These are phyloP conservation scores for Laburnicola sp. DNA, from an alignment of 2,329 filamentous ascomycete species.

Conservation along the genomic window DNA sequence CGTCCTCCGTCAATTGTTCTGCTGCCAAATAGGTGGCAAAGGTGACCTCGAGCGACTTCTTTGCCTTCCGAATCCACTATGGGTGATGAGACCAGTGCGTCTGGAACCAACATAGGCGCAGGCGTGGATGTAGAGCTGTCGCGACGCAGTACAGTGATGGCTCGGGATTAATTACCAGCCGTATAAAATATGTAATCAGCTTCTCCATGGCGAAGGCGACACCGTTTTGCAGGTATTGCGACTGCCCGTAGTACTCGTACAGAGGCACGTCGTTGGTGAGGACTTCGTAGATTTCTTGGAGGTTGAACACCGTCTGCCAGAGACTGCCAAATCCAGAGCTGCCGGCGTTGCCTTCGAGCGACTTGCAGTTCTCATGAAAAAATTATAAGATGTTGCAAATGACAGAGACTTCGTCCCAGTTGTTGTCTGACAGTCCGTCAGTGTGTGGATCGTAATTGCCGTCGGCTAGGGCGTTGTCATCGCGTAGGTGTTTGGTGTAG, in stretches of 20 bases:
- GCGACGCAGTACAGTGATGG: constrained; percentile 8
- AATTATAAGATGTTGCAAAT: too few species aligned
- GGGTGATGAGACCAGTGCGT: constrained; percentile 3
- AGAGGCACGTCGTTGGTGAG: not conserved
- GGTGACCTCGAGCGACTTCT: constrained; percentile 1
- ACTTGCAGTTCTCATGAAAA: too few species aligned
- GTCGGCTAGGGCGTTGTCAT: too few species aligned
- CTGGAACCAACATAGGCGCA: constrained; percentile 12
- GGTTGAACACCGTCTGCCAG: constrained; percentile 13
- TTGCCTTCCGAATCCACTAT: constrained; percentile 2
- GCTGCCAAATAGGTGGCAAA: constrained; percentile 6
- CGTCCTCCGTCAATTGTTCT: not conserved
- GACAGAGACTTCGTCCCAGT: too few species aligned
- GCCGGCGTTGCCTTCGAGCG: constrained; percentile 11
- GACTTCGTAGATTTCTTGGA: constrained; percentile 5
- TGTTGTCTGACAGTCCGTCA: too few species aligned
- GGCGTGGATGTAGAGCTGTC: constrained; percentile 10
- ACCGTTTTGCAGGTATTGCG: constrained; percentile 4
- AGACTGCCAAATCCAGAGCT: constrained; percentile 9
- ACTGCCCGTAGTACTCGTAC: not conserved
- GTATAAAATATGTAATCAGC: constrained; percentile 13
- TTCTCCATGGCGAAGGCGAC: constrained; percentile 7
- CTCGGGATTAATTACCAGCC: constrained; percentile 5
- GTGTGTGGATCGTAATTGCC: too few species aligned
- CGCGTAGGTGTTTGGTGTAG: too few species aligned